Percentiles rank a stretch among this genome's conserved stretches.
phyloP scores from a whole-genome alignment of 2,329 filamentous ascomycete species.

The Talaromyces sp. region DNA sequence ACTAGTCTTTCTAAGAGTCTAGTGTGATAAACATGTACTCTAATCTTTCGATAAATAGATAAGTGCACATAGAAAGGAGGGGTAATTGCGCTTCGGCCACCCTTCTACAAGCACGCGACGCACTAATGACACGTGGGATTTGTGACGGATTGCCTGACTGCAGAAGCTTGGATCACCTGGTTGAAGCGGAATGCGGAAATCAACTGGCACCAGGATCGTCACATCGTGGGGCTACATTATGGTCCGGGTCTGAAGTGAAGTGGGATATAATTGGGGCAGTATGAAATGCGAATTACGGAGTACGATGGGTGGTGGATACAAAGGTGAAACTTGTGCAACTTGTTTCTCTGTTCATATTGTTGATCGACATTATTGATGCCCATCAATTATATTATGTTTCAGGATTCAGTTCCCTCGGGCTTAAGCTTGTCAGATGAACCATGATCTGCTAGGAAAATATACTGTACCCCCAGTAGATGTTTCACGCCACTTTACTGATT shows the following conservation, averaged over 20 bases:
- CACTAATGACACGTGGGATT: conserved; percentile 11
- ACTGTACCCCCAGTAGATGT: not conserved
- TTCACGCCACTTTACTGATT: conserved; percentile 6
- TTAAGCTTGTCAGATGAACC: conserved; percentile 14
- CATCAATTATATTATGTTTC: not conserved
- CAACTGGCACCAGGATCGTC: not conserved
- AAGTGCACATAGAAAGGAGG: not conserved
- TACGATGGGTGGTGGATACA: not conserved
- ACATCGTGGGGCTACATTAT: too few species aligned
- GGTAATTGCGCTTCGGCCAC: not conserved
- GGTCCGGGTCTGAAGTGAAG: not conserved
- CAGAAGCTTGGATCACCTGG: conserved; percentile 12
- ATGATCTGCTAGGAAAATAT: conserved; percentile 11
- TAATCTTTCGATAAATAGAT: not conserved
- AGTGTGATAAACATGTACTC: not conserved
- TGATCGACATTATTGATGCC: not conserved
- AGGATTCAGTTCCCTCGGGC: not conserved
- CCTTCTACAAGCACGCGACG: not conserved
- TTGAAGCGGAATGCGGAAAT: not conserved
- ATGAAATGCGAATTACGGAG: not conserved
- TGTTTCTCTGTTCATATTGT: not conserved
- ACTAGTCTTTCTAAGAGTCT: not conserved
- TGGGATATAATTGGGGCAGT: not conserved
- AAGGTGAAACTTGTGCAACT: not conserved
- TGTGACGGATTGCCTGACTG: conserved; percentile 9